A percentile compares a stretch with the other conserved stretches of the same genome.
phyloP scores from a whole-genome alignment of 179 eudicot genomes.

The Beta lomatogona region DNA sequence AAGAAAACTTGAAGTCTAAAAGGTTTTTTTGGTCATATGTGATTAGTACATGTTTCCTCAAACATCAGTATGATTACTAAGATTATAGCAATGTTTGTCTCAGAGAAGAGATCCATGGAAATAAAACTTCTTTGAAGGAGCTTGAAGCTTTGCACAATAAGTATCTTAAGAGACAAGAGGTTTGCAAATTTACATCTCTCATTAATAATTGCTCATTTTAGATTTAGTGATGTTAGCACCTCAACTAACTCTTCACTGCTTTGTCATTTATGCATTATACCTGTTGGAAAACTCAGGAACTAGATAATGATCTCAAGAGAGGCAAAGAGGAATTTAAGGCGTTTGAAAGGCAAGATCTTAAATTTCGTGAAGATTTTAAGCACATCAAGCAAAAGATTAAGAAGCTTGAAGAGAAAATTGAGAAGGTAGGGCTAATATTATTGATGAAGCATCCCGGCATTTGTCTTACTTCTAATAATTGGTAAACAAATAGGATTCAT shows the following conservation, averaged over 20 bases:
- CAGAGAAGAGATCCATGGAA: conserved; percentile 82
- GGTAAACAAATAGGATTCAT: conserved; percentile 54
- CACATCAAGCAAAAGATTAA: conserved; percentile 87
- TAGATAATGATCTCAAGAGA: conserved; percentile 55
- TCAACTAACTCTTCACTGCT: neutral
- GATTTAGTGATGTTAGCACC: neutral
- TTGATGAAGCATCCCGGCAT: neutral
- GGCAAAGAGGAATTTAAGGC: conserved; percentile 90
- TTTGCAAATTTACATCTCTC: conserved; percentile 23
- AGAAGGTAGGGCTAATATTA: conserved; percentile 53
- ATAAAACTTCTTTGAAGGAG: conserved; percentile 65
- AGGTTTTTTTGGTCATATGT: conserved; percentile 43
- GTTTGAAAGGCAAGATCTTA: conserved; percentile 95
- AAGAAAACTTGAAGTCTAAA: conserved; percentile 67
- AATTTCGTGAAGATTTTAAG: conserved; percentile 81
- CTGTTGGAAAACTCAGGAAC: conserved; percentile 56
- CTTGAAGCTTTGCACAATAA: conserved; percentile 72
- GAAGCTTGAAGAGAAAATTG: conserved; percentile 82
- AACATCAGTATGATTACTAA: conserved; percentile 9
- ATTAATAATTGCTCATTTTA: neutral
- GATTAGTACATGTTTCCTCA: neutral
- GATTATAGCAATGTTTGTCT: neutral
- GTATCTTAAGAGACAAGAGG: conserved; percentile 84
- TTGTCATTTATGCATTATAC: conserved; percentile 2
- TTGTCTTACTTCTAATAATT: conserved; percentile 25